These are phyloP conservation scores for Trichoderma asperelloides DNA, from an alignment of 495 filamentous ascomycete genomes.

Conservation along the genomic window DNA sequence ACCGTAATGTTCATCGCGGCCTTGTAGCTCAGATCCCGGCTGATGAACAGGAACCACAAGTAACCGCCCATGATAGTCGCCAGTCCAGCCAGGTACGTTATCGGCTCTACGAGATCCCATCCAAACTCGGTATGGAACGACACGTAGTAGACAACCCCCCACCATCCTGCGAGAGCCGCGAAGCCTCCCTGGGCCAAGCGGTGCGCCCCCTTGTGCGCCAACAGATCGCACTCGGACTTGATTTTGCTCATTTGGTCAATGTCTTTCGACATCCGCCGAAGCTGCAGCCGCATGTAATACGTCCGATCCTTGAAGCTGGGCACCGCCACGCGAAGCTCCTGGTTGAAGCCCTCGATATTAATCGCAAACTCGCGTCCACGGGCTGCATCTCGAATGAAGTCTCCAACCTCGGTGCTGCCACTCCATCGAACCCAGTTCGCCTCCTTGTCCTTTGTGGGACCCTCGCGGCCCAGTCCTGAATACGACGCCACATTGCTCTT, in stretches of 20 bases:
- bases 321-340: conserved; percentile 68
- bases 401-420: conserved; percentile 78
- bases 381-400: conserved; percentile 90
- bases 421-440: conserved; percentile 82
- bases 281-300: conserved; percentile 66
- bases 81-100: conserved; percentile 79
- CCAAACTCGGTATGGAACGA: conserved; percentile 72
- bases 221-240: conserved; percentile 71
- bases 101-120: conserved; percentile 89
- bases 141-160: conserved; percentile 64
- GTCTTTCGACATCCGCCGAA: conserved; percentile 60
- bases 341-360: conserved; percentile 62
- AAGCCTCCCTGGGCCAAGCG: conserved; percentile 74
- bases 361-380: conserved; percentile 76
- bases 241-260: conserved; percentile 59
- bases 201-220: conserved; percentile 69
- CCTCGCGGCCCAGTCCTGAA: conserved; percentile 48
- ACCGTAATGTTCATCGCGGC: conserved; percentile 81
- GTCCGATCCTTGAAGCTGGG: conserved; percentile 86
- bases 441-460: conserved; percentile 25
- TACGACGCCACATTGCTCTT: conserved; percentile 46
- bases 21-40: conserved; percentile 78
- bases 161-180: conserved; percentile 62
- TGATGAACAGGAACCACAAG: conserved; percentile 89
- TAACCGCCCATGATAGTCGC: conserved; percentile 82